Conservation (phyloP, 768 basidiomycete genomes). For the Calocybe gangraenosa region DNA sequence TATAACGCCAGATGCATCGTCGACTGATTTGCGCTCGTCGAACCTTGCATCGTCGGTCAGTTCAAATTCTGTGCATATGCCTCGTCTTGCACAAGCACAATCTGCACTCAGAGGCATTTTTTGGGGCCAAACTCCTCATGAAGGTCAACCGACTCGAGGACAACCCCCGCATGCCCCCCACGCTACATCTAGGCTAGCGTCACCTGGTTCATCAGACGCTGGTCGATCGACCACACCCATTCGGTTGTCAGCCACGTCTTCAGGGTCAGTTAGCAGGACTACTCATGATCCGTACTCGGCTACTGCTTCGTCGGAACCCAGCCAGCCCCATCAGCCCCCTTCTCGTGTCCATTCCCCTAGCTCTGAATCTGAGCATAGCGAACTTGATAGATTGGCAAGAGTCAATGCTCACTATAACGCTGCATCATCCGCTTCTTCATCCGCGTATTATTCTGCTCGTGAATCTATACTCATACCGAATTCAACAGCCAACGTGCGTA, state of each 20-base stretch:
- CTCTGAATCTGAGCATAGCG: conserved; percentile 37
- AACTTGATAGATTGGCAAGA: conserved; percentile 33
- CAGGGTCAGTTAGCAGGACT: conserved; percentile 10
- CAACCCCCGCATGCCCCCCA: conserved; percentile 5
- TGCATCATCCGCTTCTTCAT: conserved; percentile 27
- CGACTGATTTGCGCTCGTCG: conserved; percentile 14
- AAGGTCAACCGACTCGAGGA: conserved; percentile 3
- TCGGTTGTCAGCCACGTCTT: conserved; percentile 4
- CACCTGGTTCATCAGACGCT: conserved; percentile 2
- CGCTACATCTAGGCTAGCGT: conserved; percentile 2
- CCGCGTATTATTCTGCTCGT: conserved; percentile 21
- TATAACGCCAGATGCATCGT: conserved; percentile 15
- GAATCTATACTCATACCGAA: conserved; percentile 2
- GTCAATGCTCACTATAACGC: conserved; percentile 41
- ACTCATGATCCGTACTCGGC: conserved; percentile 1
- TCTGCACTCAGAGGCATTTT: conserved; percentile 22
- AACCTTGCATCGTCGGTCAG: conserved; percentile 12
- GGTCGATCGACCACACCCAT: conserved; percentile 10
- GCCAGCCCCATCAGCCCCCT: conserved; percentile 1
- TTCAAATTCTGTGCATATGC: conserved; percentile 20
- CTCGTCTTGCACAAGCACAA: conserved; percentile 21
- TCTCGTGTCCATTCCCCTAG: conserved; percentile 22
- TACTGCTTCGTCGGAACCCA: background rate
- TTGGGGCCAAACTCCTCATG: conserved; percentile 12
- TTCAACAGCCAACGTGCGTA: background rate